Conservation (phyloP, 2,329 filamentous ascomycete genomes). For the Pyrenochaeta sp. region DNA sequence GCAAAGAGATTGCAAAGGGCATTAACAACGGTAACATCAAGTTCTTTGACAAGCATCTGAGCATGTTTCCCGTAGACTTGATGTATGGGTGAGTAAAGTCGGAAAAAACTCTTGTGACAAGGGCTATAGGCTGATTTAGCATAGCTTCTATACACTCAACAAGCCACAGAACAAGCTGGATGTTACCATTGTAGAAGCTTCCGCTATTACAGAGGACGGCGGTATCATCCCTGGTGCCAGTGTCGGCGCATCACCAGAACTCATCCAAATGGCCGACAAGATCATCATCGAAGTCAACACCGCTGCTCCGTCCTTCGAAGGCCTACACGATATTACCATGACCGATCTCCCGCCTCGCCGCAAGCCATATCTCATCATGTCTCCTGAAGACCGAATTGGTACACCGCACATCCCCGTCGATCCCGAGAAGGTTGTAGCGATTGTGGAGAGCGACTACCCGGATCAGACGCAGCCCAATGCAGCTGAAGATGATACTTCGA, state of each 20-base stretch:
- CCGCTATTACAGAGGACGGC: constrained; percentile 86
- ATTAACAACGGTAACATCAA: constrained; percentile 90
- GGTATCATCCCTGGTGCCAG: constrained; percentile 88
- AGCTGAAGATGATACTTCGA: constrained; percentile 76
- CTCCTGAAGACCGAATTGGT: constrained; percentile 86
- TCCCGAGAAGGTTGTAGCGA: constrained; percentile 81
- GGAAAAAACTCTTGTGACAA: neutral
- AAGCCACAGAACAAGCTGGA: constrained; percentile 77
- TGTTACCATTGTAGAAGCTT: constrained; percentile 85
- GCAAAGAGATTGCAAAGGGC: constrained; percentile 87
- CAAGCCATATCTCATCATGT: constrained; percentile 87
- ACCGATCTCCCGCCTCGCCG: constrained; percentile 81
- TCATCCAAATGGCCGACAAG: constrained; percentile 91
- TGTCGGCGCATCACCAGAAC: constrained; percentile 83
- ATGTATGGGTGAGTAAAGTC: constrained; percentile 66
- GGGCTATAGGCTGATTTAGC: constrained; percentile 5
- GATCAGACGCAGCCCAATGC: constrained; percentile 79
- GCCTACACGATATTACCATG: constrained; percentile 87
- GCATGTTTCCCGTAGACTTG: constrained; percentile 88
- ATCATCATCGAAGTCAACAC: constrained; percentile 95
- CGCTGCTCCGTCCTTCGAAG: constrained; percentile 81
- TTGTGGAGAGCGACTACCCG: constrained; percentile 85
- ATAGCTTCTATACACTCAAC: constrained; percentile 82
- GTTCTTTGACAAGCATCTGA: constrained; percentile 93
- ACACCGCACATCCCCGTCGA: constrained; percentile 84